These are phyloP conservation scores for Calonectria pauciramosa DNA, from an alignment of 2,329 filamentous ascomycete species.

Conservation along the genomic window DNA sequence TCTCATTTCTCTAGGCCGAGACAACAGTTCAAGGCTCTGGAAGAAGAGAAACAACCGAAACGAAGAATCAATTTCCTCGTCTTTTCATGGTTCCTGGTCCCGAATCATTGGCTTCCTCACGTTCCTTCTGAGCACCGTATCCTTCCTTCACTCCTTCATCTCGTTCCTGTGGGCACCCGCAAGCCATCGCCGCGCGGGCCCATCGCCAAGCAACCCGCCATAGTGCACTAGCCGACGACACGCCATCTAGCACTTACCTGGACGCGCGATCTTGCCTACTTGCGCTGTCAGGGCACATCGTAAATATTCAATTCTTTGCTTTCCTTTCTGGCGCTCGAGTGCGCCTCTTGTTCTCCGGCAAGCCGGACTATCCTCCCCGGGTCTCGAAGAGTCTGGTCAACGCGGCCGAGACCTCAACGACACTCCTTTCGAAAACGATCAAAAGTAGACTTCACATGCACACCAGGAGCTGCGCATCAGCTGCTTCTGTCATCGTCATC, in stretches of 20 bases:
- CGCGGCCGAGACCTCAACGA: neutral
- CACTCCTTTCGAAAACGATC: neutral
- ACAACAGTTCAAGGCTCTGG: neutral
- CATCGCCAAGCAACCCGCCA: conserved; percentile 29
- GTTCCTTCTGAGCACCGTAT: neutral
- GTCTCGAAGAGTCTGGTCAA: conserved; percentile 4
- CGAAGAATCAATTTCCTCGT: neutral
- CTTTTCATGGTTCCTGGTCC: conserved; percentile 3
- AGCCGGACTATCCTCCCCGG: neutral
- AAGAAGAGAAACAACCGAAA: neutral
- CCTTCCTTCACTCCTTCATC: conserved; percentile 14
- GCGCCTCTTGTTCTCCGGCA: neutral
- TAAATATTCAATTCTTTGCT: neutral
- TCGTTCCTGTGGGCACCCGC: neutral
- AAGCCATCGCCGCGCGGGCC: neutral
- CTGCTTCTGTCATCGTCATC: neutral
- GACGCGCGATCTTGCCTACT: conserved; percentile 4
- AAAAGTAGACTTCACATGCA: conserved; percentile 17
- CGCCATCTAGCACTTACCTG: conserved; percentile 4
- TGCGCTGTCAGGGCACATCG: neutral
- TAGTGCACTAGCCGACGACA: neutral
- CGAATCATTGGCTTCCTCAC: neutral
- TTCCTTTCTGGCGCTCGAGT: neutral
- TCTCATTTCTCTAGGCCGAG: conserved; percentile 7
- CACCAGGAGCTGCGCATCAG: neutral